Base-by-base conservation (phyloP, 495 filamentous ascomycete genomes). In the Lasiosphaeria hispida region DNA sequence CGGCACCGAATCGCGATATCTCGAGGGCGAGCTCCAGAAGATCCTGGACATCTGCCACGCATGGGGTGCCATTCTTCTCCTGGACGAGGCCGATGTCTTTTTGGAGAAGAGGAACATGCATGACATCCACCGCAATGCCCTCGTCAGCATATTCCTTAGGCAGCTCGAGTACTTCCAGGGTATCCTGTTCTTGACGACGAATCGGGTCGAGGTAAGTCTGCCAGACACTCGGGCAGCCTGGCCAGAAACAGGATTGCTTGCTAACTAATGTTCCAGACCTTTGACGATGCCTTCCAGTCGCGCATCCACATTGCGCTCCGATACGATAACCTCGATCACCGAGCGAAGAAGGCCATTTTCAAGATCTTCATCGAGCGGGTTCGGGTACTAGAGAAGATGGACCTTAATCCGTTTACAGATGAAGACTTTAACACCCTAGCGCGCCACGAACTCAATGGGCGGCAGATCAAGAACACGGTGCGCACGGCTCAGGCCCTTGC, bases 391-490 rank as follows among this genome's bases (percentile, higher is more conserved):
- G 83, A 87, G 59, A 85, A 84, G 13, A 72, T 87, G 23, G 78
- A 81, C 52, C 78, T 77, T 0, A 80, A 77, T 59, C 69, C 79
- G 1, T 94, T 96, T 64, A 80, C 77, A 0, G 85, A 90, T 14
- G 77, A 79, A 23, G 88, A 93, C 66, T 87, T 82, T 64, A 85
- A 86, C 44, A 67, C 67, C 39, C 73, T 96, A 45, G 81, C 88
- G 0, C 77, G 85, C 42, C 83, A 87, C 65, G 85, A 85, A 40
- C 72, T 96, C 53, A 96, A 96, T 65, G 92, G 92, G n/a, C 84
- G 92, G 58, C 91, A 96, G 79, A 96, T 96, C 80, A 96, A 96
- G 77, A 96, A 96, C 70, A 88, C 86, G 5, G 87, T 96, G 42
- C 83, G 89, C 51, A 92, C 90, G 3, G 90, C 92, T 1, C 92